A percentile compares a stretch with the other conserved stretches of the same genome.
These are phyloP conservation scores for Termitomyces sp. DNA, from an alignment of 768 basidiomycete genomes.

Conservation along the genomic window DNA sequence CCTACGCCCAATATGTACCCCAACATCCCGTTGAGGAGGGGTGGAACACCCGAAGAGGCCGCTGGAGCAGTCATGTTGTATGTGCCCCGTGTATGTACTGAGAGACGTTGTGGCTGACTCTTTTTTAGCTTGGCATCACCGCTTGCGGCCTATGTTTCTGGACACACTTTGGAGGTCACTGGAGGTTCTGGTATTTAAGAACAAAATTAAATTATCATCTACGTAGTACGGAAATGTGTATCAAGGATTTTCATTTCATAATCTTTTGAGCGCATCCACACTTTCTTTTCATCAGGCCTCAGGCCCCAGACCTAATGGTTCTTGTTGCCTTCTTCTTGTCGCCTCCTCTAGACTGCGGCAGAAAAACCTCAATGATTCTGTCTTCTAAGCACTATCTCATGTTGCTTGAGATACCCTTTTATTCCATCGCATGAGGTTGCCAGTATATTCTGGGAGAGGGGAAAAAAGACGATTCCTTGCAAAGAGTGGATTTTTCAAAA, in stretches of 20 bases:
- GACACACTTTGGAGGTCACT: slow-evolving; percentile 83
- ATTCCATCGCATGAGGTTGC: no score
- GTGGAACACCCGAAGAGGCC: slow-evolving; percentile 73
- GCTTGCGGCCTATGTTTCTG: slow-evolving; percentile 75
- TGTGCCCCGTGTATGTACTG: slow-evolving; percentile 29
- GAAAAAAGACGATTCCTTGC: no score
- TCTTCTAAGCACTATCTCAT: no score
- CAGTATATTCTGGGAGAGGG: no score
- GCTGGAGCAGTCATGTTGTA: slow-evolving; percentile 76
- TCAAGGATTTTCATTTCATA: neutral
- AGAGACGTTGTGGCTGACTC: slow-evolving; percentile 1
- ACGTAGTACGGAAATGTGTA: neutral
- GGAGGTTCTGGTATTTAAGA: slow-evolving; percentile 75
- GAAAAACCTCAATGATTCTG: no score
- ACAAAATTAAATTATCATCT: neutral
- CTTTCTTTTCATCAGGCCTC: no score
- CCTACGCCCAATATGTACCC: slow-evolving; percentile 34
- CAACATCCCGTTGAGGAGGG: slow-evolving; percentile 62
- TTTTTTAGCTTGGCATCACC: slow-evolving; percentile 66
- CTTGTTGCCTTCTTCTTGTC: no score
- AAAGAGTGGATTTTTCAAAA: no score
- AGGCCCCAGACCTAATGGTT: no score
- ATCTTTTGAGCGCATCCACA: no score
- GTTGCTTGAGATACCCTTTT: no score
- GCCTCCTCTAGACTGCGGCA: no score